These are phyloP conservation scores for Diplodia intermedia DNA, from an alignment of 2,329 filamentous ascomycete genomes.

Conservation along the genomic window DNA sequence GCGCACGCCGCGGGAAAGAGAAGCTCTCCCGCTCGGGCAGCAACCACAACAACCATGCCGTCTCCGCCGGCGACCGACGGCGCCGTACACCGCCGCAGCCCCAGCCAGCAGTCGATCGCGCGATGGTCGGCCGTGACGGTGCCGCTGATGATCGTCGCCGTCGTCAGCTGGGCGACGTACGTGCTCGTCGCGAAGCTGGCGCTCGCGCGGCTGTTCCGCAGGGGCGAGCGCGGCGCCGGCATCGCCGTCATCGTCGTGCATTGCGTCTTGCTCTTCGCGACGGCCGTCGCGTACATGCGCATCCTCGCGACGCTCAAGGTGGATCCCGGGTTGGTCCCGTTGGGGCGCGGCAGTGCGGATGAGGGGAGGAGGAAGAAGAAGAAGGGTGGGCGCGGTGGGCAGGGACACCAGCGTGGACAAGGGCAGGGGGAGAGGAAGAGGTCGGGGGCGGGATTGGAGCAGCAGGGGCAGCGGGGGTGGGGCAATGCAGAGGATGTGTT, in stretches of 20 bases:
- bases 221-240: slow-evolving; percentile 61
- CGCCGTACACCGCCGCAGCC: neutral
- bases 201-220: slow-evolving; percentile 47
- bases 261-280: slow-evolving; percentile 72
- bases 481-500: neutral
- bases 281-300: slow-evolving; percentile 73
- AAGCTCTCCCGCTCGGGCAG: no score
- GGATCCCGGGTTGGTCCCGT: slow-evolving; percentile 77
- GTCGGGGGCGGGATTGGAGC: slow-evolving; percentile 28
- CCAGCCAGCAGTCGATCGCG: slow-evolving; percentile 50
- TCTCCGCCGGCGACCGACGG: neutral
- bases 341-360: slow-evolving; percentile 32
- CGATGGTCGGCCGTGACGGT: slow-evolving; percentile 70
- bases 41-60: neutral
- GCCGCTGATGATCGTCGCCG: slow-evolving; percentile 70
- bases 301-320: slow-evolving; percentile 71
- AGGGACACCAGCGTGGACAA: slow-evolving; percentile 20
- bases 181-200: slow-evolving; percentile 63
- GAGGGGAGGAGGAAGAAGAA: slow-evolving; percentile 8
- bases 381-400: neutral
- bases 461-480: slow-evolving; percentile 34
- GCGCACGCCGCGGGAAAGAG: no score
- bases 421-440: slow-evolving; percentile 37
- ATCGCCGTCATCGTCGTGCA: slow-evolving; percentile 75
- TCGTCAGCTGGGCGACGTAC: slow-evolving; percentile 74